A percentile compares a stretch with the other conserved stretches of the same genome.
Evolutionary conservation across 257 asterid genomes (phyloP).

Genomic region (Solanum commersonii): DNA sequence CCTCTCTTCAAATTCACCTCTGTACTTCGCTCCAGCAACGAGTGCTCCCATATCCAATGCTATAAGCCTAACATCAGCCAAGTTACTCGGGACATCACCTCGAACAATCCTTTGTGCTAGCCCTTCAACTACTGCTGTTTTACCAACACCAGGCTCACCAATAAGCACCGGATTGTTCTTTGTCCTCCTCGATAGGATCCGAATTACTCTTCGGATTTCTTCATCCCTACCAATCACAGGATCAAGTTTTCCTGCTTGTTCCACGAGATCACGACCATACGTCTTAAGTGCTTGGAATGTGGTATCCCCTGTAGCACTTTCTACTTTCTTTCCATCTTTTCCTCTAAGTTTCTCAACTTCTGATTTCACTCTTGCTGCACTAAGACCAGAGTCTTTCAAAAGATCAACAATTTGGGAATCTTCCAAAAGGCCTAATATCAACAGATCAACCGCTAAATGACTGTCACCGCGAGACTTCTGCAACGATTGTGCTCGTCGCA

Average conservation of each 20-base stretch:
- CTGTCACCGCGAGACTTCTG: slow-evolving; percentile 50
- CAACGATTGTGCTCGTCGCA: slow-evolving; percentile 49
- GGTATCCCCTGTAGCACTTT: slow-evolving; percentile 63
- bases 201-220: slow-evolving; percentile 51
- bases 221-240: slow-evolving; percentile 70
- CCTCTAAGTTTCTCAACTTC: slow-evolving; percentile 61
- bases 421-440: slow-evolving; percentile 52
- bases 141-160: slow-evolving; percentile 73
- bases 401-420: slow-evolving; percentile 51
- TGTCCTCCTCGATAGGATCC: slow-evolving; percentile 59
- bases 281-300: slow-evolving; percentile 50
- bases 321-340: slow-evolving; percentile 54
- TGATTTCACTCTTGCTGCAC: slow-evolving; percentile 30
- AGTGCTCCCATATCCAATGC: slow-evolving; percentile 72
- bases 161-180: slow-evolving; percentile 67
- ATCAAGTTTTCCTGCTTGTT: slow-evolving; percentile 66
- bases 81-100: slow-evolving; percentile 56
- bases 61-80: slow-evolving; percentile 62
- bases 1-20: slow-evolving; percentile 71
- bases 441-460: slow-evolving; percentile 55
- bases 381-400: slow-evolving; percentile 47
- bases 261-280: slow-evolving; percentile 64
- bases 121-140: slow-evolving; percentile 69
- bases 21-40: slow-evolving; percentile 67
- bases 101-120: slow-evolving; percentile 60